Evolutionary conservation across 257 asterid species (phyloP).

Genomic region (Linderniella brevidens): DNA sequence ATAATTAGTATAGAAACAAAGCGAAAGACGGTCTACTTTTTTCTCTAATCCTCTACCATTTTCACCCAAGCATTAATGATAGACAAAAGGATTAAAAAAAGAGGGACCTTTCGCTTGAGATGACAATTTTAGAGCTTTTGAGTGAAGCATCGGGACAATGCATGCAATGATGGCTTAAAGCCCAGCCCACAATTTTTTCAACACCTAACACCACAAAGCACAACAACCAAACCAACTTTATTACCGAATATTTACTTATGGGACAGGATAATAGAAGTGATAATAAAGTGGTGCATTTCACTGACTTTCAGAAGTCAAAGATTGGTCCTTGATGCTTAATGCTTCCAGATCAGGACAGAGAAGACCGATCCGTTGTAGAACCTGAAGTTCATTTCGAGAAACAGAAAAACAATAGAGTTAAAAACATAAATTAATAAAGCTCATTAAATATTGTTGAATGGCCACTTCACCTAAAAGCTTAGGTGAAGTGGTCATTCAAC

Average conservation of each 20-base stretch:
- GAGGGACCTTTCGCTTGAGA: background rate
- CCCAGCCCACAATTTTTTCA: conserved; percentile 59
- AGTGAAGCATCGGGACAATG: conserved; percentile 19
- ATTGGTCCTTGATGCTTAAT: conserved; percentile 53
- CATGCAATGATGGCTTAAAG: conserved; percentile 39
- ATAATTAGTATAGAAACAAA: background rate
- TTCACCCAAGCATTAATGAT: no score
- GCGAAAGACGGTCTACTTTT: no score
- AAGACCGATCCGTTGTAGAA: conserved; percentile 49
- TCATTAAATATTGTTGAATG: no score
- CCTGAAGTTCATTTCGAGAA: conserved; percentile 31
- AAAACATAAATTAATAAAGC: no score
- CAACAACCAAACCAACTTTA: no score
- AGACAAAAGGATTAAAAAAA: background rate
- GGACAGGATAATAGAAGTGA: background rate
- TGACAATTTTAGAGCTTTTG: conserved; percentile 24
- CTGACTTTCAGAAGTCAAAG: conserved; percentile 72
- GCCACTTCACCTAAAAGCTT: no score
- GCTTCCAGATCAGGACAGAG: conserved; percentile 61
- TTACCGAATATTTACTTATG: background rate
- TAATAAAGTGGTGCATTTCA: background rate
- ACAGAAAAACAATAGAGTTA: background rate
- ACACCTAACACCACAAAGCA: conserved; percentile 25
- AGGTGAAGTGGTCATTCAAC: no score
- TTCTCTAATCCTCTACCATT: no score